These are phyloP conservation scores for Jacaranda mimosifolia DNA, from an alignment of 257 asterid genomes.

Conservation along the genomic window DNA sequence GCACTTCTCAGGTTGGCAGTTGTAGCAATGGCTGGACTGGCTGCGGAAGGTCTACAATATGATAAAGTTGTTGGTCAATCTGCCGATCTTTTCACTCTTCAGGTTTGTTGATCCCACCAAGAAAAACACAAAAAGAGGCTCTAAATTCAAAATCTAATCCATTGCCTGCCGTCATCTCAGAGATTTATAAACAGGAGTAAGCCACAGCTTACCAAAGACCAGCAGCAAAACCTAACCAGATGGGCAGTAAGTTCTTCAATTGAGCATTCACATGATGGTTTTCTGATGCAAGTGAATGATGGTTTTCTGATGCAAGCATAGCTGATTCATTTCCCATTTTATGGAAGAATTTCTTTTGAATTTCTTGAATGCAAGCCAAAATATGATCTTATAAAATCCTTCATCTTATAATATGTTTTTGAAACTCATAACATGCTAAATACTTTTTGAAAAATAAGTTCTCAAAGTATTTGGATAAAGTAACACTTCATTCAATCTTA, in stretches of 20 bases:
- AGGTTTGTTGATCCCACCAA: constrained; percentile 52
- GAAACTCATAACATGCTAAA: too few relatives aligned
- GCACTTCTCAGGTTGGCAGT: constrained; percentile 76
- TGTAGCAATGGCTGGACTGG: constrained; percentile 96
- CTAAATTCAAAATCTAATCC: constrained; percentile 8
- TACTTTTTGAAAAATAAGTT: too few relatives aligned
- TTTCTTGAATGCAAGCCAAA: not conserved
- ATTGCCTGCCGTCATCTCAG: constrained; percentile 48
- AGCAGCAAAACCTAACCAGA: constrained; percentile 97
- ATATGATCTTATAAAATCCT: too few relatives aligned
- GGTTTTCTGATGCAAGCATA: not conserved
- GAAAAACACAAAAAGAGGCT: not conserved
- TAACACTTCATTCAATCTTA: too few relatives aligned
- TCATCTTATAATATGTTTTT: too few relatives aligned
- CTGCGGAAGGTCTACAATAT: constrained; percentile 94
- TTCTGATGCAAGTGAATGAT: not conserved
- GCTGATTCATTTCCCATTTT: not conserved
- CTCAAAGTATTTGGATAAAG: too few relatives aligned
- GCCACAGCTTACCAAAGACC: constrained; percentile 83
- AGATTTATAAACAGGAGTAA: constrained; percentile 92
- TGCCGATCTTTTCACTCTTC: constrained; percentile 93
- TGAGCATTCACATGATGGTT: not conserved
- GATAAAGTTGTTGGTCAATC: constrained; percentile 95
- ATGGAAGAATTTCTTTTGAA: not conserved
- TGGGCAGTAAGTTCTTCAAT: constrained; percentile 82